These are phyloP conservation scores for Cardiosporidium cionae DNA, from an alignment of 169 alveolate genomes.

Conservation along the genomic window DNA sequence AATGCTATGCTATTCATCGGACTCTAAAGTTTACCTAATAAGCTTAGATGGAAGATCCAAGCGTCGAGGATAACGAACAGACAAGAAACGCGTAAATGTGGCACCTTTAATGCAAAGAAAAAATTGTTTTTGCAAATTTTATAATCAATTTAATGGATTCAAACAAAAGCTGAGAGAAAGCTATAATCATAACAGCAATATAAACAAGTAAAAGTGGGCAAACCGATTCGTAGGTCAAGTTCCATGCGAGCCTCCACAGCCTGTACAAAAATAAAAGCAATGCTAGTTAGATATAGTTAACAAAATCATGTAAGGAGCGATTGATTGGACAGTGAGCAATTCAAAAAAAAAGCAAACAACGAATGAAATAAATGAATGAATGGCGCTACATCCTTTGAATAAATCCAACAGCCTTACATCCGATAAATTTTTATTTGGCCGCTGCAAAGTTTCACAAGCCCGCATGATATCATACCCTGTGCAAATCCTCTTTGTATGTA, in stretches of 20 bases:
- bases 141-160: no score
- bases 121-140: no score
- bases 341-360: neutral
- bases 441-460: conserved; percentile 65
- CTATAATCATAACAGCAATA: no score
- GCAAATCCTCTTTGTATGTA: no score
- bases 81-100: conserved; percentile 82
- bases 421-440: conserved; percentile 73
- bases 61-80: conserved; percentile 57
- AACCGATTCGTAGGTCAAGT: conserved; percentile 86
- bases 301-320: neutral
- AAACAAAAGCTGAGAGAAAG: no score
- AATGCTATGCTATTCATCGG: neutral
- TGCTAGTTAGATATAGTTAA: neutral
- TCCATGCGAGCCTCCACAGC: conserved; percentile 87
- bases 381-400: neutral
- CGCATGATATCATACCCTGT: conserved; percentile 62
- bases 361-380: neutral
- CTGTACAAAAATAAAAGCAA: neutral
- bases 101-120: conserved; percentile 45
- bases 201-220: no score
- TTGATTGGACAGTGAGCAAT: neutral
- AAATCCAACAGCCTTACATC: conserved; percentile 16
- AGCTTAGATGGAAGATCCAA: conserved; percentile 17
- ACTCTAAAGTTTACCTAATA: conserved; percentile 5